Base-by-base conservation (phyloP, 1,284 basidiomycete species). In the Melampsora larici-populina region DNA sequence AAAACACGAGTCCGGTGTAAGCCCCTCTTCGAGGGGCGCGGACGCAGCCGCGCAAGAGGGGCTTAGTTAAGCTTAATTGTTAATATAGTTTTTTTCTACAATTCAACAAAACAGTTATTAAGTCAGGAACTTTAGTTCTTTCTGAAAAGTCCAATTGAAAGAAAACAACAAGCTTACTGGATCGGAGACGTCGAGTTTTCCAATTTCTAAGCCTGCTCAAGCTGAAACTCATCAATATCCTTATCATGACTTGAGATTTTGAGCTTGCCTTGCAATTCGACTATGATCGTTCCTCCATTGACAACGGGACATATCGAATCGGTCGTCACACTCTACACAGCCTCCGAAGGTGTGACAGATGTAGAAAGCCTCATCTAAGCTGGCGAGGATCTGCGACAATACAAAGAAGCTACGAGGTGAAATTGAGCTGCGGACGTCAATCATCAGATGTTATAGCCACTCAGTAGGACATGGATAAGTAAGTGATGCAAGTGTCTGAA, bases 251-350 rank as follows among this genome's bases (percentile, higher is more conserved):
- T 24, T 17, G 75, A 70, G 18, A 60, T 69, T 49, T 76, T 65
- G 15, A 77, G 75, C n/a, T n/a, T 62, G 43, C 75, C 75, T 68
- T 77, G 75, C 11, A 77, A 31, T 70, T 77, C 75, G 24, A 77
- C 67, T 24, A 77, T 77, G 8, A 77, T 65, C 1, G 75, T 77
- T 62, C 68, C 73, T 60, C 55, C 55, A 60, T 60, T 60, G n/a
- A 60, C 55, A 13, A 60, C 13, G 55, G 55, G 24, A 18, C n/a
- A 60, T 17, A n/a, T 60, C 29, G 55, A 60, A 0, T 60, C 55
- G 8, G 55, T 24, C 43, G 55, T 24, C 43, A 46, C 43, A 29
- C n/a, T 60, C n/a, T 24, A 15, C 9, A 8, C n/a, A 60, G 55
- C n/a, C 55, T 26, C 9, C 9, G 9, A 24, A 29, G 55, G 15